These are phyloP conservation scores for Solanum aculeatissimum DNA, from an alignment of 305 asterid genomes.

Conservation along the genomic window DNA sequence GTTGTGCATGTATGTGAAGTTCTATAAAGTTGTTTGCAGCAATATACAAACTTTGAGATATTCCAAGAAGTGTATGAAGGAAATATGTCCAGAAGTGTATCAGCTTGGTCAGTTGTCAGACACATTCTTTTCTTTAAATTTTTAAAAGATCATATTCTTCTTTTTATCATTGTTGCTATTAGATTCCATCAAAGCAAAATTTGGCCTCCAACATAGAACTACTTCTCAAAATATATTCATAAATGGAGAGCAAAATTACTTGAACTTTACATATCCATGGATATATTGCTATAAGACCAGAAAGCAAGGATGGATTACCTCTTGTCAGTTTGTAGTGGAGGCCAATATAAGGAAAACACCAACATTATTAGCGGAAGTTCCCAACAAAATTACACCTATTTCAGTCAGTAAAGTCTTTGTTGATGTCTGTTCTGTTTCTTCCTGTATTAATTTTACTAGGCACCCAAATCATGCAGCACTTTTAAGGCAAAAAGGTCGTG, in stretches of 20 bases:
- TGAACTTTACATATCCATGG: not conserved
- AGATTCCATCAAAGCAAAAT: not conserved
- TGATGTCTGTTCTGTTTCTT: not conserved
- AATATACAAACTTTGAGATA: not conserved
- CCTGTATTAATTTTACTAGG: not conserved
- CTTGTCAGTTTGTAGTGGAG: not conserved
- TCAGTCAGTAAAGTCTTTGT: not conserved
- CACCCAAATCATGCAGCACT: not conserved
- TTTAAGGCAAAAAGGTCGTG: not conserved
- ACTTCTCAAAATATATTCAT: not conserved
- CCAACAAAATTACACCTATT: not conserved
- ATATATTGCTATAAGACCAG: not conserved
- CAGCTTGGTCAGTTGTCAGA: not conserved
- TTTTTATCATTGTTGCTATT: not conserved
- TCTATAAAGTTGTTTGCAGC: not conserved
- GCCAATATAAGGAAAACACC: not conserved
- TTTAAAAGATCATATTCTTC: not conserved
- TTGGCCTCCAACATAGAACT: not conserved
- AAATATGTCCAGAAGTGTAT: not conserved
- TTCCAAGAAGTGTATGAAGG: not conserved
- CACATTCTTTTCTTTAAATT: not conserved
- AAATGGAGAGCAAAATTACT: not conserved
- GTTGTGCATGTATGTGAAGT: not conserved
- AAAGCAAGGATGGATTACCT: not conserved
- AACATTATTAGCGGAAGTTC: not conserved